phyloP scores from a whole-genome alignment of 768 basidiomycete species.

The Tricholoma bakamatsutake region DNA sequence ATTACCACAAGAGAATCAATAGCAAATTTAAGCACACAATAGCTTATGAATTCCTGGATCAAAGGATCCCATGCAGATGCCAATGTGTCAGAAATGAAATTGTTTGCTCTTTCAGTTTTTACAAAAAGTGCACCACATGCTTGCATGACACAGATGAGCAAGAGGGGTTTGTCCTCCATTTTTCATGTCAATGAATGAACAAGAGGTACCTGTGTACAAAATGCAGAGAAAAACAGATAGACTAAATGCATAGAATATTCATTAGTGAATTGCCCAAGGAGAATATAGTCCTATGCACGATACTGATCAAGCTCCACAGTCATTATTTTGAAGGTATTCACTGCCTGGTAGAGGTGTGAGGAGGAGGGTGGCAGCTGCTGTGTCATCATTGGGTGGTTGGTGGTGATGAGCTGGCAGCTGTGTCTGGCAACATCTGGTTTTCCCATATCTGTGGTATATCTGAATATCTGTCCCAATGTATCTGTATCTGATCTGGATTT shows the following conservation, averaged over 20 bases:
- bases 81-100: conserved; percentile 43
- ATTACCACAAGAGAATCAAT: conserved; percentile 10
- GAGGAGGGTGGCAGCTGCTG: no score
- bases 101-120: conserved; percentile 39
- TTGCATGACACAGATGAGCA: conserved; percentile 51
- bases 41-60: conserved; percentile 51
- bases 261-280: neutral
- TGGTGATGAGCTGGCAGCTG: no score
- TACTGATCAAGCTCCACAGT: conserved; percentile 51
- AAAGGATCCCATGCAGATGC: conserved; percentile 40
- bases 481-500: no score
- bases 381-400: no score
- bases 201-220: conserved; percentile 48
- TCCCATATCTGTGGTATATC: no score
- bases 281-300: conserved; percentile 34
- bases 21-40: conserved; percentile 8
- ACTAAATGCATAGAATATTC: conserved; percentile 32
- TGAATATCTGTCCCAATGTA: no score
- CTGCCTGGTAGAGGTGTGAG: no score
- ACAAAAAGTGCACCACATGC: conserved; percentile 58
- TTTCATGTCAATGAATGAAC: conserved; percentile 52
- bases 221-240: conserved; percentile 49
- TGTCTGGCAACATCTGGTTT: no score
- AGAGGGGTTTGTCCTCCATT: conserved; percentile 39
- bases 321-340: conserved; percentile 22